phyloP scores from a whole-genome alignment of 768 basidiomycete species.

The Xerocomellus amylosporus region DNA sequence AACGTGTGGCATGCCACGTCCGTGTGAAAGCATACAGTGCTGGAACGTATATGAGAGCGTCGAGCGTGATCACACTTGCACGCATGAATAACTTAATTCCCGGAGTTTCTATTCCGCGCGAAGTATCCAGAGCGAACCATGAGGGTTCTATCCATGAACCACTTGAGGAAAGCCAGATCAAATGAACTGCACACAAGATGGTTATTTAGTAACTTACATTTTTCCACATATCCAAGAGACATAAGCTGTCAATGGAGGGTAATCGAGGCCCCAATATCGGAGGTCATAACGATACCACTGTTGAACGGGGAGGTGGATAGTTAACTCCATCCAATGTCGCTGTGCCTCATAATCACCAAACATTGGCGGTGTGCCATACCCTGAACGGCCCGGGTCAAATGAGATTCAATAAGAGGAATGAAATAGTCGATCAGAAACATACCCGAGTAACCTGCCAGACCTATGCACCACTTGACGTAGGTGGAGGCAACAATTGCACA shows the following conservation, averaged over 20 bases:
- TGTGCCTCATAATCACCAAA: conserved; percentile 94
- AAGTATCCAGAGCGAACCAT: conserved; percentile 71
- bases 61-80: conserved; percentile 63
- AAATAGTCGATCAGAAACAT: conserved; percentile 22
- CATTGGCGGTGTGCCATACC: conserved; percentile 72
- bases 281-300: conserved; percentile 90
- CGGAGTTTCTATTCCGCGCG: conserved; percentile 68
- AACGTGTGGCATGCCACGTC: conserved; percentile 66
- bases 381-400: conserved; percentile 33
- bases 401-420: background rate
- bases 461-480: conserved; percentile 65
- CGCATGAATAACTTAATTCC: conserved; percentile 80
- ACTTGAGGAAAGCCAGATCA: conserved; percentile 28
- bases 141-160: conserved; percentile 49
- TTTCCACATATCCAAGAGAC: conserved; percentile 79
- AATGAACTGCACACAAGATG: conserved; percentile 2
- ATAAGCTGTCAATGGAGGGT: conserved; percentile 92
- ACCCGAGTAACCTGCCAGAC: conserved; percentile 85
- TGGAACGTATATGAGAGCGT: conserved; percentile 71
- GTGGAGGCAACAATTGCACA: conserved; percentile 49
- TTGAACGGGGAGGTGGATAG: conserved; percentile 65
- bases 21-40: conserved; percentile 65
- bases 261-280: conserved; percentile 93
- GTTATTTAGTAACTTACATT: conserved; percentile 49
- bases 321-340: conserved; percentile 94